A percentile compares a stretch with the other conserved stretches of the same genome.
These are phyloP conservation scores for Rhodotorula mucilaginosa DNA, from an alignment of 1,284 basidiomycete genomes.

Conservation along the genomic window DNA sequence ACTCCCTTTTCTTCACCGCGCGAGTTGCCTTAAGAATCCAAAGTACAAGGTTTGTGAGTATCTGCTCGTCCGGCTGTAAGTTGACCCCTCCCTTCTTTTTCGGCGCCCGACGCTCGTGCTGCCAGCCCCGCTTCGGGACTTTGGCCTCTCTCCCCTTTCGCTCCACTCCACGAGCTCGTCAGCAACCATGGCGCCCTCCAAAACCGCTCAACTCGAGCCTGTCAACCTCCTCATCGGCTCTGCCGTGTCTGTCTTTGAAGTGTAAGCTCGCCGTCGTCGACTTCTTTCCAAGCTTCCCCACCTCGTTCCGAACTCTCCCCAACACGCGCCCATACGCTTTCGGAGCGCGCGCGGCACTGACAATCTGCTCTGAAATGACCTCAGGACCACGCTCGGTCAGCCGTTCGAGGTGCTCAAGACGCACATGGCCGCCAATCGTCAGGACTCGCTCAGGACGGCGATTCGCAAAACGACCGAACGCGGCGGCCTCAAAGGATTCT, in stretches of 20 bases:
- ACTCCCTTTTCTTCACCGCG: no score
- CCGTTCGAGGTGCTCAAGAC: conserved; percentile 40
- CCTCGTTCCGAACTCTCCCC: not conserved
- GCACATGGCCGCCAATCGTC: conserved; percentile 30
- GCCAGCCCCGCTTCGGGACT: not conserved
- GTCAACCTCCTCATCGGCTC: conserved; percentile 32
- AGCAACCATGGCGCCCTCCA: no score
- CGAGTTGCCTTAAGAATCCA: no score
- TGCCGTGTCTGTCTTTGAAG: conserved; percentile 31
- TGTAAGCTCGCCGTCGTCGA: conserved; percentile 4
- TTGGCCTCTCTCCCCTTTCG: not conserved
- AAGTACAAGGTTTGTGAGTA: no score
- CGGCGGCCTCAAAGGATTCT: conserved; percentile 82
- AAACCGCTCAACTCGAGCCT: not conserved
- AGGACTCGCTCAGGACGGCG: conserved; percentile 21
- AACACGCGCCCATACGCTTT: not conserved
- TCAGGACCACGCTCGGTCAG: conserved; percentile 26
- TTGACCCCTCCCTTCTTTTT: no score
- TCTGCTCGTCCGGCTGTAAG: no score
- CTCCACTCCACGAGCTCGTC: not conserved
- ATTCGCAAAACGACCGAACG: conserved; percentile 51
- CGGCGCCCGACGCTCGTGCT: no score
- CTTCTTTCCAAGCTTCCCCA: not conserved
- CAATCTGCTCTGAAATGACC: no score
- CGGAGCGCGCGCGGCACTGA: not conserved